These are phyloP conservation scores for Gyrodon lividus DNA, from an alignment of 768 basidiomycete species.

Conservation along the genomic window DNA sequence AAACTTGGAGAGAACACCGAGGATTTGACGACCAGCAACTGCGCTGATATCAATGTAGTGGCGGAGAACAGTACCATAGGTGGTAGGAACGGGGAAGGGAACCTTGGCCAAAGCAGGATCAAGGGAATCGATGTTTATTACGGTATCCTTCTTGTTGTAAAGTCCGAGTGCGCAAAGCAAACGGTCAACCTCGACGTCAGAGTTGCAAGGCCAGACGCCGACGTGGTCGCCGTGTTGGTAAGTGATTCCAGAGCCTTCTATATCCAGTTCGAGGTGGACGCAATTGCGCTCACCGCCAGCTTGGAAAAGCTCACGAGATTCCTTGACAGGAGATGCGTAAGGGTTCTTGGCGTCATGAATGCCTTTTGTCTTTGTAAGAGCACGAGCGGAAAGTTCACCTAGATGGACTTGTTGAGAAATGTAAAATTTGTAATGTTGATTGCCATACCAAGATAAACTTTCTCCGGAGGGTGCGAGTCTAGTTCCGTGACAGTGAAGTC, in stretches of 20 bases:
- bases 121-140: slow-evolving; percentile 93
- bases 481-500: slow-evolving; percentile 93
- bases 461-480: slow-evolving; percentile 70
- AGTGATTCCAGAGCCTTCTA: slow-evolving; percentile 93
- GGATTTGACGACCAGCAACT: slow-evolving; percentile 90
- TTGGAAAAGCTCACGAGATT: slow-evolving; percentile 82
- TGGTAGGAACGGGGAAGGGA: slow-evolving; percentile 97
- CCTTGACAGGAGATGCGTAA: slow-evolving; percentile 78
- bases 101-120: slow-evolving; percentile 98
- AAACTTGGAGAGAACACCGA: slow-evolving; percentile 83
- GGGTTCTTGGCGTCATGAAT: slow-evolving; percentile 99
- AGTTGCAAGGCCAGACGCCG: slow-evolving; percentile 95
- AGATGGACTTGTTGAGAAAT: neutral
- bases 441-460: slow-evolving; percentile 87
- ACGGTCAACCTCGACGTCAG: slow-evolving; percentile 88
- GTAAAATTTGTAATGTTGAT: neutral
- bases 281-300: slow-evolving; percentile 79
- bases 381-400: slow-evolving; percentile 96
- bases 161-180: slow-evolving; percentile 86
- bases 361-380: slow-evolving; percentile 89
- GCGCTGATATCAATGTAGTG: slow-evolving; percentile 98
- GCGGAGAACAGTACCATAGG: slow-evolving; percentile 88
- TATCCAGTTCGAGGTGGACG: slow-evolving; percentile 90
- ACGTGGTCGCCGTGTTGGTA: slow-evolving; percentile 99
- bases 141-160: slow-evolving; percentile 71